Evolutionary conservation across 768 basidiomycete species (phyloP), one percentile per base, ranked within the genome.

Genomic region (Tulasnella sp.): DNA sequence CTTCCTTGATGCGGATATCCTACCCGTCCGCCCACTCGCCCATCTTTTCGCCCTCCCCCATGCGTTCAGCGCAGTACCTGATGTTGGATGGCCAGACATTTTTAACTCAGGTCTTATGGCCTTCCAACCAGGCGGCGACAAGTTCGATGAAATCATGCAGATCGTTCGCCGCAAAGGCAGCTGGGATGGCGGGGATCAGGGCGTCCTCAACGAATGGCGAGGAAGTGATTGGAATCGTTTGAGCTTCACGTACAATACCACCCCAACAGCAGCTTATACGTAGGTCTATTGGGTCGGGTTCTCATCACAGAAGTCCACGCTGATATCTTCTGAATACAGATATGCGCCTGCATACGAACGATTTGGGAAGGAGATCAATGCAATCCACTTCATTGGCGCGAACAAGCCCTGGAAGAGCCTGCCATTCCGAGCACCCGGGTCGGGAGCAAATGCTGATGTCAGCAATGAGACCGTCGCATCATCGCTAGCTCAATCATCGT

Each of bases 161-260:
- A 77, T 96, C 59, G 76, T 93, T 62, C 80, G 82, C 63, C 73
- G 81, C 17, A 86, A 85, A 66, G 95, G 93, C 15, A 86, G 84
- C 47, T 97, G 94, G 86, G 95, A 97, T 67, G 96, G 96, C 8
- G 96, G 92, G n/a, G 96, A 99, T 73, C 96, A 99, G 71, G 96
- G 96, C 15, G 74, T 97, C 63, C 78, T 98, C 64, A 98, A 98
- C 67, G 94, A 98, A 75, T 97, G 93, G 93, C 77, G 87, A 65
- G 83, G 85, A 30, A 71, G 70, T 19, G 71, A 88, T 68, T 99
- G 96, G 96, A 82, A 96, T 67, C 80, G 92, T 66, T 83, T 99
- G 65, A 92, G 92, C 70, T 99, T 98, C 73, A 90, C 85, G 43
- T 99, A 96, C 75, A 99, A 99, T 72, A 96, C 94, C 15, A 98